These are phyloP conservation scores for Beta vulgaris DNA, from an alignment of 148 eudicot genomes.

Conservation along the genomic window DNA sequence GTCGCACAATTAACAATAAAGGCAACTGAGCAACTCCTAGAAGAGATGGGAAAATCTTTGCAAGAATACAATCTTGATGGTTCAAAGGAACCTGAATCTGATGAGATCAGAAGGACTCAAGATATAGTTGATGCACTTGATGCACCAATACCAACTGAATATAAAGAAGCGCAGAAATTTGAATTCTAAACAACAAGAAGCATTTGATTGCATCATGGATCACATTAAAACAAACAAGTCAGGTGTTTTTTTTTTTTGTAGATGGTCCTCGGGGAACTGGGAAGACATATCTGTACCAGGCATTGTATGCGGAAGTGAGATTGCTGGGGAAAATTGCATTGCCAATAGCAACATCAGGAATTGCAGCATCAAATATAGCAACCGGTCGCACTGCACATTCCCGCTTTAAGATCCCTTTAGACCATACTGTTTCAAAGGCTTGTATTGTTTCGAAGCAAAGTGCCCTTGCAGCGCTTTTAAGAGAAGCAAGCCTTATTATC, in stretches of 20 bases:
- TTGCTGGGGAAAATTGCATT: not conserved
- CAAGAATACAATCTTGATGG: too few relatives aligned
- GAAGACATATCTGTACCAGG: not conserved
- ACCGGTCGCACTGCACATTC: not conserved
- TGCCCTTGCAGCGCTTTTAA: not conserved
- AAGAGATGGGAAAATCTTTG: too few relatives aligned
- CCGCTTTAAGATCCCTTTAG: constrained; percentile 1
- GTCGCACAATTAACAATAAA: too few relatives aligned
- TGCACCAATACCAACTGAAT: not conserved
- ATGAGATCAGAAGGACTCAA: not conserved
- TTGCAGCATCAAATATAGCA: not conserved
- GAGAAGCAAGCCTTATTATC: not conserved
- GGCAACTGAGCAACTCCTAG: too few relatives aligned
- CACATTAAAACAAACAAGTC: not conserved
- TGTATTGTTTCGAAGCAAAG: too few relatives aligned
- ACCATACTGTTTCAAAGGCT: too few relatives aligned
- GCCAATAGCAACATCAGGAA: not conserved
- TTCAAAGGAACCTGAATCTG: too few relatives aligned
- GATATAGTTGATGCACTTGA: not conserved
- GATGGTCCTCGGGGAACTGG: too few relatives aligned
- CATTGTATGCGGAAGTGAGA: not conserved
- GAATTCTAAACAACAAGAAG: not conserved
- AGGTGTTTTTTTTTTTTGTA: not conserved
- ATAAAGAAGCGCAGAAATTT: too few relatives aligned
- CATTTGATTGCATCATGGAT: not conserved